phyloP scores from a whole-genome alignment of 2,329 filamentous ascomycete genomes.

The Claviceps humidiphila region DNA sequence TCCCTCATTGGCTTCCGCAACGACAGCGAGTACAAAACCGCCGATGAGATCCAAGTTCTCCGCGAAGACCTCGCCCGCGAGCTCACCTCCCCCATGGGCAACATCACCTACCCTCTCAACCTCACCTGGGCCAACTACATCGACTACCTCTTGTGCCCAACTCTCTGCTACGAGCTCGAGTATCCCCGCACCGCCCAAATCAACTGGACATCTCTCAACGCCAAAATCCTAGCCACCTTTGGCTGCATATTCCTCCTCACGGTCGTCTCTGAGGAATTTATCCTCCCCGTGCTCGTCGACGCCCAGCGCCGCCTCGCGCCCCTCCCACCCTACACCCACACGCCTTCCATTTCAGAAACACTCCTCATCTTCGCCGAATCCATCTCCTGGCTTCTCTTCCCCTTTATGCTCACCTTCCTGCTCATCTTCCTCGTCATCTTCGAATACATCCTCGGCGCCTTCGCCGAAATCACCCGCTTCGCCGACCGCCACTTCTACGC shows the following conservation, averaged over 20 bases:
- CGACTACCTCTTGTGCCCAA: slow-evolving; percentile 85
- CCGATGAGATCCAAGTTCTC: slow-evolving; percentile 50
- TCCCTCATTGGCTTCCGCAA: not conserved
- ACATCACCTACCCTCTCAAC: slow-evolving; percentile 81
- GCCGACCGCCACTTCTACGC: slow-evolving; percentile 88
- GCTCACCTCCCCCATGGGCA: slow-evolving; percentile 79
- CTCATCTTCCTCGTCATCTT: slow-evolving; percentile 97
- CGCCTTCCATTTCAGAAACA: slow-evolving; percentile 44
- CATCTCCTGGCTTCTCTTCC: slow-evolving; percentile 83
- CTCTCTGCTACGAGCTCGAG: slow-evolving; percentile 93
- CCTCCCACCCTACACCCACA: slow-evolving; percentile 17
- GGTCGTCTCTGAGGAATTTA: slow-evolving; percentile 85
- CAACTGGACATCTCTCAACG: slow-evolving; percentile 68
- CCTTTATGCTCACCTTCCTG: slow-evolving; percentile 92
- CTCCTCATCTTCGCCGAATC: slow-evolving; percentile 76
- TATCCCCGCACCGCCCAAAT: slow-evolving; percentile 71
- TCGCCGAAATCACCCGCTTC: slow-evolving; percentile 87
- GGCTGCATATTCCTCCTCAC: slow-evolving; percentile 94
- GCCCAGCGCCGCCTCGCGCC: slow-evolving; percentile 42
- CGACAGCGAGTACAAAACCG: slow-evolving; percentile 9
- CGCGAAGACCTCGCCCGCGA: slow-evolving; percentile 82
- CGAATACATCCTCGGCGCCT: slow-evolving; percentile 88
- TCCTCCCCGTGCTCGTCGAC: slow-evolving; percentile 74
- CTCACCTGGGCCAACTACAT: slow-evolving; percentile 69
- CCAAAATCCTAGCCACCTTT: slow-evolving; percentile 80